Base-by-base conservation (phyloP, 306 rosid genomes). In the Herpetospermum pedunculosum region DNA sequence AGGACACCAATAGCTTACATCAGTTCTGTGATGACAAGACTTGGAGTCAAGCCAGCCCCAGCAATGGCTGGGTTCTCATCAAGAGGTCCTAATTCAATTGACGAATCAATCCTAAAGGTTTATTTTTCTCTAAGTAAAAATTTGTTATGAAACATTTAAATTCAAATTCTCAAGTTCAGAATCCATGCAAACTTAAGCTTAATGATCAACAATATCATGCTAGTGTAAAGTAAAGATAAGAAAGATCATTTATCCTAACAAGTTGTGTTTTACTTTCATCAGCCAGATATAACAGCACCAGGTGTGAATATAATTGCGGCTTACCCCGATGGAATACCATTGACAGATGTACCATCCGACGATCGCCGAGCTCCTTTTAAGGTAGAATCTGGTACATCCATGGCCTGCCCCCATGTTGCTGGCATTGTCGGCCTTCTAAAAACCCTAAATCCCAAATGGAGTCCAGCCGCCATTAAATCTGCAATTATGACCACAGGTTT, bases 321-420 rank as follows among this genome's bases (percentile, higher is more conserved):
- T 6, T 83, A 12, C 74, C 70, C 75, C 25, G 75, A 80, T 77
- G 84, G 62, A 3, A 0, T 0, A 13, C 46, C 78, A 8, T 83
- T 78, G 55, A 53, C 85, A 30, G 70, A 68, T 43, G 18, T 68
- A 9, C 19, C 10, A 2, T 29, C 18, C 3, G 90, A 86, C 38
- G 59, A 43, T 46, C 87, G 87, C 2, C 77, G 72, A 38, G 40
- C 47, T 52, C 73, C 88, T 60, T 87, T 37, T 46, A 32, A 4
- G 7, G 0, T 7, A 1, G 16, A 78, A 55, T 75, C 90, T 1
- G 88, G 90, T 25, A 89, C 87, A 47, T 89, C 92, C n/a, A 89
- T 87, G 90, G 41, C 90, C 0, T 85, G 92, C 62, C 96, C 92
- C 68, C 88, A 83, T 82, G 87, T 83, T 79, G 26, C 90, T 10